Evolutionary conservation across 345 rosid species (phyloP).

Genomic region (Citrus australasica): DNA sequence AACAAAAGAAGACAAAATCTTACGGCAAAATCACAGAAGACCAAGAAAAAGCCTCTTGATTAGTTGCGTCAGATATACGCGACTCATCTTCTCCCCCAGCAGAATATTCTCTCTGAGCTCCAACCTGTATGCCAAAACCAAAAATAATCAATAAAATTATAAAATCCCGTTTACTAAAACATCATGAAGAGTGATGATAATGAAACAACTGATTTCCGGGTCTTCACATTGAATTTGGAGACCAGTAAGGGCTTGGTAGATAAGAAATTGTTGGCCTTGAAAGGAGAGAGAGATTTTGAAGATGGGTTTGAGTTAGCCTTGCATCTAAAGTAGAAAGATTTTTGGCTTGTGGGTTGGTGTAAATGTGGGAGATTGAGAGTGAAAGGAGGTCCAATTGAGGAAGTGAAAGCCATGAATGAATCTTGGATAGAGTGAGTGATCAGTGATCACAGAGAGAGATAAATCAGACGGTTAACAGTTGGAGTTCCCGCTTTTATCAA

Average conservation of each 20-base stretch:
- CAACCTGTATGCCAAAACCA: conserved; percentile 32
- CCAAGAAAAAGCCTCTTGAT: conserved; percentile 76
- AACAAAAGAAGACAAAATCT: conserved; percentile 25
- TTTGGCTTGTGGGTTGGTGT: conserved; percentile 18
- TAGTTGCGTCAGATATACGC: conserved; percentile 32
- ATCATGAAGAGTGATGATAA: background rate
- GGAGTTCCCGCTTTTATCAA: conserved; percentile 20
- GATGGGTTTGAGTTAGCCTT: conserved; percentile 12
- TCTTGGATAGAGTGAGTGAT: background rate
- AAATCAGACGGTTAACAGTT: conserved; percentile 21
- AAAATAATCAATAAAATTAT: conserved; percentile 1
- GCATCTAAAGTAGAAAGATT: conserved; percentile 1
- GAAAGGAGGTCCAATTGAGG: conserved; percentile 16
- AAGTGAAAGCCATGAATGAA: conserved; percentile 34
- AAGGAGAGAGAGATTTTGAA: background rate
- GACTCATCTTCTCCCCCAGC: conserved; percentile 53
- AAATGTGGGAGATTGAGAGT: conserved; percentile 18
- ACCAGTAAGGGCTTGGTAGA: conserved; percentile 19
- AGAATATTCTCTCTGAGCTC: conserved; percentile 42
- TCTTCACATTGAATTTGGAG: conserved; percentile 35
- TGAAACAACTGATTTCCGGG: background rate
- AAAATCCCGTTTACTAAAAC: background rate
- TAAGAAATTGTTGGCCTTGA: conserved; percentile 24
- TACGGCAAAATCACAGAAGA: conserved; percentile 86
- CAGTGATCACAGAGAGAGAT: background rate